Base-by-base conservation (phyloP, 2,329 filamentous ascomycete genomes). In the Ceratocystis harringtonii region DNA sequence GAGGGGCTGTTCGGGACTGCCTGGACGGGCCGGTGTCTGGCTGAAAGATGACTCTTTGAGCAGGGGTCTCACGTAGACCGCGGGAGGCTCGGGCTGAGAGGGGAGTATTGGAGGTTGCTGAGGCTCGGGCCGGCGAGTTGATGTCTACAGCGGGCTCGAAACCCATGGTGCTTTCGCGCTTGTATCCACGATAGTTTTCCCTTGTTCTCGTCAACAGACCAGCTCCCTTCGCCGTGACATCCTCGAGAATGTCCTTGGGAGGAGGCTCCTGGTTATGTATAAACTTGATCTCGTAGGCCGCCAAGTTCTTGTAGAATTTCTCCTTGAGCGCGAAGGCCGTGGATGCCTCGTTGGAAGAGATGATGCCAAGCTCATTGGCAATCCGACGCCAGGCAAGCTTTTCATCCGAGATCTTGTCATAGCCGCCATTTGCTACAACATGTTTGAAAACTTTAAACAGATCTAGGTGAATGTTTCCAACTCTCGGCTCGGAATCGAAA, bases 241-340 rank as follows among this genome's bases (percentile, higher is more conserved):
- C 85, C 74, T 96, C 91, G 43, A 96, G 79, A 61, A 95, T 95
- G 71, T 95, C 89, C 70, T 88, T 90, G 5, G 90, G 90, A 17
- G 91, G 91, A 0, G 91, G 91, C 68, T 91, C 89, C 74, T 88
- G 85, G 64, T 85, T 82, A 76, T 92, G 88, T 52, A 91, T 77
- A 10, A 84, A 87, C 60, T 83, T 84, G 71, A 95, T 94, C 75
- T 95, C 91, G 75, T 88, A 96, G 1, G 91, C 90, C 12, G 88
- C 87, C 57, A 96, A 81, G 71, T 92, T 90, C 74, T 90, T 92
- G 78, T 95, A 95, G 77, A 94, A 96, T 68, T 88, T 85, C 65
- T 88, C 87, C 77, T 96, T 96, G 65, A 95, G 78, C 67, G 88
- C 83, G 76, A 95, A 95, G 15, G 90, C 90, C 67, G 90, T 84